Evolutionary conservation across 805 yeast species (phyloP), one percentile per base, ranked within the genome.

Genomic region (Clavispora fructus): DNA sequence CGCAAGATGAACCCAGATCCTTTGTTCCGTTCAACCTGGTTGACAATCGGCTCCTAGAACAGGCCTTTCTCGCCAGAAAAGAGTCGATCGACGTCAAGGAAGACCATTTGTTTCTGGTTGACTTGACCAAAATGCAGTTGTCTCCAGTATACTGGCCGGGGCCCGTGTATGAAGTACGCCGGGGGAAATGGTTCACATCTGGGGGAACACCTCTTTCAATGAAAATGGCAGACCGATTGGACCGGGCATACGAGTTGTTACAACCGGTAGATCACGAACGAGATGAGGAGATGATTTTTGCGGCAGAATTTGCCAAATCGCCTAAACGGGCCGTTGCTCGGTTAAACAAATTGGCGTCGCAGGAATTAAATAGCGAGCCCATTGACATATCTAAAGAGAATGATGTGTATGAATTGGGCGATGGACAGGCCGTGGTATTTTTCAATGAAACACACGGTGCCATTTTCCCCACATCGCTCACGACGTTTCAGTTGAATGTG

Each of bases 111-210:
- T 87, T 86, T 56, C 79, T 81, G 56, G 96, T 89, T 6, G 80
- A 88, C 56, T 49, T 92, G 17, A 51, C 59, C 0, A 63, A 67
- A 7, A 73, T 81, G 63, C 74, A 73, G 41, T 62, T 91, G 56
- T 53, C 65, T 3, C 95, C 98, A 0, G 76, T 83, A 0, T 92
- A 82, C 61, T 92, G 97, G 97, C 82, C 80, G 7, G 97, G 97
- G 1, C 94, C 97, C 0, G 67, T 71, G 0, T 92, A 82, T 59
- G 90, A 87, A 49, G 85, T 92, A 1, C 71, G 96, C 40, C 68
- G 97, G 45, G 96, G 96, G 1, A 62, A 81, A 1, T 92, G 98
- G 98, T 89, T 88, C 60, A 66, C 72, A 32, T 60, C 75, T 9
- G 78, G 78, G 42, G 79, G 80, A 1, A 57, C 58, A 6, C 95